Conservation (phyloP, 371 early-diverging fungal species). For the Fennellomyces sp. region DNA sequence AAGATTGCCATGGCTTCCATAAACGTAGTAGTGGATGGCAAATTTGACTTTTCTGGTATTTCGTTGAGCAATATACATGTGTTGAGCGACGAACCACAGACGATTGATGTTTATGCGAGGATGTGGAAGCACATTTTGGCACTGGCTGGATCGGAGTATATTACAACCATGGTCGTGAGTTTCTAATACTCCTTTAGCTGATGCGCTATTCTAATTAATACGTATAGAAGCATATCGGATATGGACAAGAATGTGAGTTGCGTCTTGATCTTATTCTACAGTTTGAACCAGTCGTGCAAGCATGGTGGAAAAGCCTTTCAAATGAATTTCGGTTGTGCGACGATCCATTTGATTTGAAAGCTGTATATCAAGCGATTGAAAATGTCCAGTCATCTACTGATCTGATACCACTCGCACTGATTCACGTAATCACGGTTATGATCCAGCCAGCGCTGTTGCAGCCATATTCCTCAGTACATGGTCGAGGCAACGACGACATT, state of each 20-base stretch:
- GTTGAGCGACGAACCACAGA: too few relatives aligned
- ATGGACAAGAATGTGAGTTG: not conserved
- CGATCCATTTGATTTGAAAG: not conserved
- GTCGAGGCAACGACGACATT: not conserved
- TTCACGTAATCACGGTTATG: not conserved
- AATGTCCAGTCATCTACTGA: not conserved
- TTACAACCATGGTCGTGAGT: too few relatives aligned
- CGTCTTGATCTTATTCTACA: not conserved
- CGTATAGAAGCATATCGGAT: not conserved
- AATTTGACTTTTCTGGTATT: too few relatives aligned
- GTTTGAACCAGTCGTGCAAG: not conserved
- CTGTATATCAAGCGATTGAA: not conserved
- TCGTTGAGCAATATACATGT: too few relatives aligned
- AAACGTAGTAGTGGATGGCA: too few relatives aligned
- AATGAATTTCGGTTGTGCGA: not conserved
- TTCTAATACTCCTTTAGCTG: not conserved
- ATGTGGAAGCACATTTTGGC: not conserved
- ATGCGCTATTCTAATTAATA: not conserved
- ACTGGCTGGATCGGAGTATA: not conserved
- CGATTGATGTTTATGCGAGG: too few relatives aligned
- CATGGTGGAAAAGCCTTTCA: not conserved
- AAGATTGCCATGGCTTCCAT: too few relatives aligned
- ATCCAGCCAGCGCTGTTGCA: not conserved
- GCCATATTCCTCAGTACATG: not conserved
- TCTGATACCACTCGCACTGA: not conserved